Percentiles rank a stretch among this genome's conserved stretches.
Conservation (phyloP, 768 basidiomycete species). For the Boletales sp. region DNA sequence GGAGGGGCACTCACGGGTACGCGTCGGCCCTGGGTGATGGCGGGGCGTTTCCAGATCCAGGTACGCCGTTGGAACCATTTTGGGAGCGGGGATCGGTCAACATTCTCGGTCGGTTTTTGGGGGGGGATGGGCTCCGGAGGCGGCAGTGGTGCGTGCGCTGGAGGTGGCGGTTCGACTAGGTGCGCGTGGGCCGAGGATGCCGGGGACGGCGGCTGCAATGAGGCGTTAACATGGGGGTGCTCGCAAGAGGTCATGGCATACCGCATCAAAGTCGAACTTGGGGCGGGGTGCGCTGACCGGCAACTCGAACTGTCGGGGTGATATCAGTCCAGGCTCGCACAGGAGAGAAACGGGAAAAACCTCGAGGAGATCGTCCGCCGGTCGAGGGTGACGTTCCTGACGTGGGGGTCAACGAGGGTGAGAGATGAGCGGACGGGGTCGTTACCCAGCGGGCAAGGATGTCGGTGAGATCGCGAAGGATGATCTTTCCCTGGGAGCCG, state of each 20-base stretch:
- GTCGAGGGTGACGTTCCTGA: too few species aligned
- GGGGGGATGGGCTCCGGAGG: not conserved
- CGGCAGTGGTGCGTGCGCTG: not conserved
- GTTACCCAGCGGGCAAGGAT: slow-evolving; percentile 2
- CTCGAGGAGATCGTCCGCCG: not conserved
- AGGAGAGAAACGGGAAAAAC: not conserved
- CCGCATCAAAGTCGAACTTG: not conserved
- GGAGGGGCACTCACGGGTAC: not conserved
- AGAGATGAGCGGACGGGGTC: too few species aligned
- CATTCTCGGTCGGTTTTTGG: not conserved
- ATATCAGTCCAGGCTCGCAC: not conserved
- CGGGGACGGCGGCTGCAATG: not conserved
- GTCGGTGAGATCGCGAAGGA: not conserved
- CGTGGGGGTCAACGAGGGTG: too few species aligned
- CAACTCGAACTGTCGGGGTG: not conserved
- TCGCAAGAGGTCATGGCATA: not conserved
- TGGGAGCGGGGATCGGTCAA: not conserved
- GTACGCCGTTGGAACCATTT: not conserved
- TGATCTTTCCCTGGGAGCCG: not conserved
- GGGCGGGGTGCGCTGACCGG: not conserved
- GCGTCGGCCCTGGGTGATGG: not conserved
- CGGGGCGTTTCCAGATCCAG: not conserved
- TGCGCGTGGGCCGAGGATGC: not conserved
- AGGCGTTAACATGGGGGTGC: not conserved
- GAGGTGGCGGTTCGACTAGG: not conserved